Percentiles rank a stretch among this genome's conserved stretches.
Evolutionary conservation across 257 asterid species (phyloP).

Genomic region (Oldenlandia corymbosa): DNA sequence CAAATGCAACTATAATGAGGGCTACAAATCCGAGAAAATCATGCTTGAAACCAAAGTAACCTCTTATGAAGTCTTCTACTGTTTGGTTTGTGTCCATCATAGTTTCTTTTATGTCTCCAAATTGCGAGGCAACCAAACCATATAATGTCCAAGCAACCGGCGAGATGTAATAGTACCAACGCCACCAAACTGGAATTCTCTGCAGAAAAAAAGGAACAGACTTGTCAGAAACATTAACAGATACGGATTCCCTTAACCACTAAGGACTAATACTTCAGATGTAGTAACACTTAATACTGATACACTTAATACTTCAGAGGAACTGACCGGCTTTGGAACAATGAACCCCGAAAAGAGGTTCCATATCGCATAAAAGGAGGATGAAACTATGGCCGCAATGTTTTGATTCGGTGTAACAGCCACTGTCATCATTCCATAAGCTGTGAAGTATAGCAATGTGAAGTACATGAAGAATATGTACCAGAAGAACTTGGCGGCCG

Average conservation of each 20-base stretch:
- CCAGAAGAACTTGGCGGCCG: constrained; percentile 61
- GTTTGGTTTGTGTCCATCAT: constrained; percentile 35
- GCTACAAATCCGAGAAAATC: constrained; percentile 65
- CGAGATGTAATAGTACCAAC: constrained; percentile 59
- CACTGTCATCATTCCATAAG: constrained; percentile 80
- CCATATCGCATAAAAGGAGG: constrained; percentile 54
- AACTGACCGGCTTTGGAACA: constrained; percentile 65
- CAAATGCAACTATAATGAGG: constrained; percentile 36
- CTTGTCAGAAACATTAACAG: no score
- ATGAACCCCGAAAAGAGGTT: constrained; percentile 81
- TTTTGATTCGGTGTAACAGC: constrained; percentile 72
- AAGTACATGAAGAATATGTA: constrained; percentile 65
- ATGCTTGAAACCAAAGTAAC: constrained; percentile 45
- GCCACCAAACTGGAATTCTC: constrained; percentile 88
- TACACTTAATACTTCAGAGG: no score
- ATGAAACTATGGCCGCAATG: constrained; percentile 61
- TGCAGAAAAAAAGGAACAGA: constrained; percentile 28
- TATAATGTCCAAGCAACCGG: constrained; percentile 61
- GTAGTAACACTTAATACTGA: no score
- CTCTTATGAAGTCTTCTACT: constrained; percentile 44
- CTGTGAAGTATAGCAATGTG: constrained; percentile 72
- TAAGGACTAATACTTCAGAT: no score
- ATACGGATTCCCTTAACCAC: no score
- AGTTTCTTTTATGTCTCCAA: constrained; percentile 41
- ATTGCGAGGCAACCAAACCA: constrained; percentile 61